These are phyloP conservation scores for Ceratocystis colombiana DNA, from an alignment of 2,329 filamentous ascomycete genomes.

Conservation along the genomic window DNA sequence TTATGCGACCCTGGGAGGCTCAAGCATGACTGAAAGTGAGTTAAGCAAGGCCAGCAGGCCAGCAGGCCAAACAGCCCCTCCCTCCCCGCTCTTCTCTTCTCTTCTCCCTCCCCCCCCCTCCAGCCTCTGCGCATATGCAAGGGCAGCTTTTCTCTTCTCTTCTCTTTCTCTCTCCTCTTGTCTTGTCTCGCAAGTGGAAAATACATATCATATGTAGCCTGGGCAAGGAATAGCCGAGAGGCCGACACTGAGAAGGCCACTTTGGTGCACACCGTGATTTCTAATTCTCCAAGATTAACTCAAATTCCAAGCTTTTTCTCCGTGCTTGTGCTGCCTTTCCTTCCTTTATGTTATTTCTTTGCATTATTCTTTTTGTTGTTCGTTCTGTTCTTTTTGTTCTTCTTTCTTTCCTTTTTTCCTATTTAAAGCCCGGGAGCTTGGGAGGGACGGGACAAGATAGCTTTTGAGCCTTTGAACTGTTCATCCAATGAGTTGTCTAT, in stretches of 20 bases:
- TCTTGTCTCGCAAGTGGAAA: neutral
- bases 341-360: neutral
- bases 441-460: no score
- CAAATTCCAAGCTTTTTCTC: no score
- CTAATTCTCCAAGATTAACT: no score
- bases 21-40: neutral
- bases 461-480: neutral
- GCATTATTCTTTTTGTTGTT: neutral
- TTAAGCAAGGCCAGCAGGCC: neutral
- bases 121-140: neutral
- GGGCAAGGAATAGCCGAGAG: neutral
- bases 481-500: constrained; percentile 1
- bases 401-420: neutral
- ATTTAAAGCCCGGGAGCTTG: no score
- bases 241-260: neutral
- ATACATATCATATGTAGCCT: neutral
- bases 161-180: neutral
- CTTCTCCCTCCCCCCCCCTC: neutral
- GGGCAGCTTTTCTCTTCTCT: neutral
- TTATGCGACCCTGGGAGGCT: neutral
- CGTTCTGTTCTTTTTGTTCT: neutral
- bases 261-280: neutral
- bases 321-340: neutral
- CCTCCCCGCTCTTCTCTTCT: neutral
- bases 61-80: neutral